phyloP scores from a whole-genome alignment of 139 green algal genomes.

The Tetraselmis chui region DNA sequence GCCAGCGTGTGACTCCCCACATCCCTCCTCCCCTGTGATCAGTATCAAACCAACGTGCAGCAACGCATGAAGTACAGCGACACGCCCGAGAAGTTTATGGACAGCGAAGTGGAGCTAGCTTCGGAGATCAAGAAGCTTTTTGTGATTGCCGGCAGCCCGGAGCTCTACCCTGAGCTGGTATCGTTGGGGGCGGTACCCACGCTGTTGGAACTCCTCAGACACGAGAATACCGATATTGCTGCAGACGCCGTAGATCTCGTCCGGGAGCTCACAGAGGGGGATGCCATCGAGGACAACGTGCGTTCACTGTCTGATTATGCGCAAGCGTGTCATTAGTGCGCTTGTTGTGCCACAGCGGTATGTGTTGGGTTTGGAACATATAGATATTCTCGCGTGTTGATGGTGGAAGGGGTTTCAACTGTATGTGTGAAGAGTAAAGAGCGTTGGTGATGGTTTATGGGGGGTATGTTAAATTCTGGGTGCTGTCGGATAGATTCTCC shows the following conservation, averaged over 20 bases:
- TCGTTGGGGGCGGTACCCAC: conserved; percentile 25
- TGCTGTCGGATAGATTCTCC: too few species aligned
- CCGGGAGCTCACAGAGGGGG: conserved; percentile 80
- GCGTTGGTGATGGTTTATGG: too few species aligned
- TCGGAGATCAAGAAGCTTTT: conserved; percentile 33
- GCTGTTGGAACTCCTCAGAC: conserved; percentile 72
- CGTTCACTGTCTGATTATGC: not conserved
- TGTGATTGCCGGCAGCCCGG: conserved; percentile 40
- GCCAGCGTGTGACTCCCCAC: conserved; percentile 7
- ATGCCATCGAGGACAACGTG: conserved; percentile 57
- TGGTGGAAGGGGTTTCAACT: too few species aligned
- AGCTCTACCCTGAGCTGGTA: conserved; percentile 86
- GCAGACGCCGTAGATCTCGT: conserved; percentile 71
- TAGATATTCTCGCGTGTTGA: too few species aligned
- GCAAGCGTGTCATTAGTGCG: not conserved
- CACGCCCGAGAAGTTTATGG: conserved; percentile 84
- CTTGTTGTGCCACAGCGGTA: not conserved
- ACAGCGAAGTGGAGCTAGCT: conserved; percentile 86
- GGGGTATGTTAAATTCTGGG: too few species aligned
- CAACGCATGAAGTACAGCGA: conserved; percentile 75
- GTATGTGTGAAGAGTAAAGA: too few species aligned
- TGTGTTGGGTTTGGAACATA: not conserved
- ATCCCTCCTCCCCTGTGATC: conserved; percentile 5
- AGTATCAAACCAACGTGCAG: conserved; percentile 73
- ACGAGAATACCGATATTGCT: conserved; percentile 94